Evolutionary conservation across 2,329 filamentous ascomycete species (phyloP).

Genomic region (Aureobasidium sp.): DNA sequence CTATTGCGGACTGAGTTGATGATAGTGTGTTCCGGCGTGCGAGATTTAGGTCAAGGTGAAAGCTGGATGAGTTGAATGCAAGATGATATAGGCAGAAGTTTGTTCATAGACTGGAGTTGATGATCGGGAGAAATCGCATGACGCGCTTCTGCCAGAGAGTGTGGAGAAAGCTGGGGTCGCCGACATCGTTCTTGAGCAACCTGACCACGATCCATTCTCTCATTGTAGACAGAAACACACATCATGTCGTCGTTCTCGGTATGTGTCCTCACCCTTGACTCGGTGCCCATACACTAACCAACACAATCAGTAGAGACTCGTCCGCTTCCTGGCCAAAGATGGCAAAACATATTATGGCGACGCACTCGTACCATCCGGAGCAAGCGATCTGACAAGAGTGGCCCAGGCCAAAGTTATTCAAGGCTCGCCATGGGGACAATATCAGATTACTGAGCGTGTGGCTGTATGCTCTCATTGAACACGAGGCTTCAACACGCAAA

Average conservation of each 20-base stretch:
- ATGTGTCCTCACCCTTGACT: background rate
- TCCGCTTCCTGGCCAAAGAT: conserved; percentile 63
- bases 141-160: background rate
- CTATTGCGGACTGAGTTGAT: background rate
- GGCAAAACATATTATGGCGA: conserved; percentile 67
- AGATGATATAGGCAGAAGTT: background rate
- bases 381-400: conserved; percentile 54
- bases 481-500: background rate
- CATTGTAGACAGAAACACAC: background rate
- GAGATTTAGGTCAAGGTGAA: background rate
- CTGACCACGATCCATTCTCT: background rate
- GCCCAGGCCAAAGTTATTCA: conserved; percentile 56
- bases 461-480: conserved; percentile 22
- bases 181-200: background rate
- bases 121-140: background rate
- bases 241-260: conserved; percentile 17
- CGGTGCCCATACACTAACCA: background rate
- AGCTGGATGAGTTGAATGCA: background rate
- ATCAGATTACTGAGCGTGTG: conserved; percentile 57
- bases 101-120: conserved; percentile 1
- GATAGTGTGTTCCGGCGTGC: background rate
- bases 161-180: conserved; percentile 5
- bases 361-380: conserved; percentile 58
- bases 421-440: conserved; percentile 59
- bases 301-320: conserved; percentile 51